Evolutionary conservation across 768 basidiomycete species (phyloP), one percentile per base, ranked within the genome.

Genomic region (Chalciporus chontae): DNA sequence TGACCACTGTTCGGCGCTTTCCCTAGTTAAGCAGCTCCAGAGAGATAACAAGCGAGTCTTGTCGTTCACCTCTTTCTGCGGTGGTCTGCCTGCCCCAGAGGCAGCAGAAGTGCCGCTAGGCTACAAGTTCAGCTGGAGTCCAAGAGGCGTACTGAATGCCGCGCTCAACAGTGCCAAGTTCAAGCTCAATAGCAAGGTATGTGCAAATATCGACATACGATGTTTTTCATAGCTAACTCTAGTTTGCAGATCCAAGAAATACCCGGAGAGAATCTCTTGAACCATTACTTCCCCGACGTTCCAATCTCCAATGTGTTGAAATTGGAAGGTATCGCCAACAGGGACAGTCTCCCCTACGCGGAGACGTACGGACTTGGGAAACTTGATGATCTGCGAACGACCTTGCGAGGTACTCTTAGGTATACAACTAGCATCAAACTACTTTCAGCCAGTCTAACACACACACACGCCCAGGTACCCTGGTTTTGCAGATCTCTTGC

Each of bases 61-160:
- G 0, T 85, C 87, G 0, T 96, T 95, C 65, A 81, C 81, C 1
- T 93, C 90, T 1, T 94, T 94, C 75, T 97, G 94, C 48, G 94
- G 94, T 1, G 94, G 94, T 1, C 73, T 97, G 4, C 94, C 94
- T 0, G 84, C 86, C 1, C 90, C 90, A 0, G 87, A 64, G 18
- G 69, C 62, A 8, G 59, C 69, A 8, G 67, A 73, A 53, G 80
- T 86, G 14, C 91, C 92, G 2, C 70, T 94, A 9, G 77, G 85
- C n/a, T 94, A 95, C 62, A 95, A 94, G 63, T 93, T 93, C 63
- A 90, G 91, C 56, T 97, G 94, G 94, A 88, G 83, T 43, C 93
- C 94, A 0, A 76, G 83, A 50, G 94, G 91, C 5, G 93, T 95
- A 8, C 69, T 97, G 34, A 79, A 75, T 14, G 94, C 93, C 3